Evolutionary conservation across 2,329 filamentous ascomycete species (phyloP).

Genomic region (Ceratocystis alfenasii): DNA sequence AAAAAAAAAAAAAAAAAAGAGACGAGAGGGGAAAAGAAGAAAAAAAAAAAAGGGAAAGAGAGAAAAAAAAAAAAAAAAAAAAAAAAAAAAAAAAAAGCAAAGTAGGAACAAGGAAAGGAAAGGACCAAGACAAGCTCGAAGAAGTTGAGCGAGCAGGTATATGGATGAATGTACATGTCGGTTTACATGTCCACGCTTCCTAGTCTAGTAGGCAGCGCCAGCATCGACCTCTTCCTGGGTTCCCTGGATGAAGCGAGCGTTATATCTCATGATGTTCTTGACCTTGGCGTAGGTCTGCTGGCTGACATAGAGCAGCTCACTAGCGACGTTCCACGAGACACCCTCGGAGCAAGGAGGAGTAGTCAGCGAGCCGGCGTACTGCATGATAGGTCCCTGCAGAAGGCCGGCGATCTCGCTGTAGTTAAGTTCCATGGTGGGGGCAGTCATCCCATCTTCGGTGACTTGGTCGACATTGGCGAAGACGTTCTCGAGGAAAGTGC

Average conservation of each 20-base stretch:
- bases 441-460: constrained; percentile 28
- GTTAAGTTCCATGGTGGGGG: constrained; percentile 32
- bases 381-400: constrained; percentile 27
- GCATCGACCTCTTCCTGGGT: constrained; percentile 21
- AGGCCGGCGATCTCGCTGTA: constrained; percentile 33
- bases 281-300: constrained; percentile 40
- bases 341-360: constrained; percentile 51
- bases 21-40: no score
- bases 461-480: constrained; percentile 29
- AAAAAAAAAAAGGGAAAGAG: no score
- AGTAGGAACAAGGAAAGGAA: neutral
- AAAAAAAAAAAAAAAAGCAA: neutral
- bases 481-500: constrained; percentile 30
- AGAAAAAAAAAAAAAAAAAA: neutral
- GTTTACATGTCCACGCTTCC: neutral
- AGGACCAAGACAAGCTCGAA: neutral
- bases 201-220: neutral
- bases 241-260: constrained; percentile 44
- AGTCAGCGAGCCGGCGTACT: constrained; percentile 47
- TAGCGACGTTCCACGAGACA: constrained; percentile 42
- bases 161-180: neutral
- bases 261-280: constrained; percentile 44
- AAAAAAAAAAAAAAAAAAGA: no score
- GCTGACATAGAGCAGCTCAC: constrained; percentile 37
- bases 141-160: neutral